A percentile compares a stretch with the other conserved stretches of the same genome.
Evolutionary conservation across 2,329 filamentous ascomycete species (phyloP).

Genomic region (Neurospora sp.): DNA sequence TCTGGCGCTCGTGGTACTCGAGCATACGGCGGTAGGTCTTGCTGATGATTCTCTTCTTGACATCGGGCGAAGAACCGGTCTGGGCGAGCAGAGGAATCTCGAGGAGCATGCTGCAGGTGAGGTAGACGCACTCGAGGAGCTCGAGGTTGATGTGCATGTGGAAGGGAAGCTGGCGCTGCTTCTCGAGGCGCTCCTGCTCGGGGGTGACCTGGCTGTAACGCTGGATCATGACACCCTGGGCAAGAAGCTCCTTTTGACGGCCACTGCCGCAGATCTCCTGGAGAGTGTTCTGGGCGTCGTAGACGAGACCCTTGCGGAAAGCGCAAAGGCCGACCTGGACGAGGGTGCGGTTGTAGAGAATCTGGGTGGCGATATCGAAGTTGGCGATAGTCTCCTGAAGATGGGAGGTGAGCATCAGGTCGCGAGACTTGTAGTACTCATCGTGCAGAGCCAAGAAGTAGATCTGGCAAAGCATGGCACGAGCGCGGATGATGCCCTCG

Average conservation of each 20-base stretch:
- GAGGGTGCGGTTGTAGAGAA: conserved; percentile 95
- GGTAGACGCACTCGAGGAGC: conserved; percentile 93
- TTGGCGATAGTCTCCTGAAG: conserved; percentile 93
- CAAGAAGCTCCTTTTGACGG: conserved; percentile 92
- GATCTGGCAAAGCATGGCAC: conserved; percentile 96
- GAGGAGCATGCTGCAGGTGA: conserved; percentile 98
- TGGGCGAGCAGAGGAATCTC: conserved; percentile 96
- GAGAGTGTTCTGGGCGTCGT: conserved; percentile 93
- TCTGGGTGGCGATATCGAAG: conserved; percentile 95
- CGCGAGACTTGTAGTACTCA: conserved; percentile 93
- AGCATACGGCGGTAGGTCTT: conserved; percentile 99
- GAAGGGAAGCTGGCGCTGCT: conserved; percentile 95
- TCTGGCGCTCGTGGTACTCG: conserved; percentile 98
- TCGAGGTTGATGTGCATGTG: conserved; percentile 99
- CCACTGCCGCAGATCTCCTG: conserved; percentile 98
- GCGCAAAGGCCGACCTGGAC: conserved; percentile 97
- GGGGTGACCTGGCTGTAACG: conserved; percentile 92
- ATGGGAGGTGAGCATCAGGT: conserved; percentile 99
- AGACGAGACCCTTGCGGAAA: conserved; percentile 92
- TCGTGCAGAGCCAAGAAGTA: conserved; percentile 97
- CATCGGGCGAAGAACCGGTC: conserved; percentile 89
- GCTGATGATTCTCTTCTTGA: conserved; percentile 96
- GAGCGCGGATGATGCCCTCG: conserved; percentile 89
- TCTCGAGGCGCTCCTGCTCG: conserved; percentile 94
- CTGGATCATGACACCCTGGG: conserved; percentile 97